Percentiles rank a stretch among this genome's conserved stretches.
phyloP scores from a whole-genome alignment of 805 yeast species.

The Candida dajiaensis region DNA sequence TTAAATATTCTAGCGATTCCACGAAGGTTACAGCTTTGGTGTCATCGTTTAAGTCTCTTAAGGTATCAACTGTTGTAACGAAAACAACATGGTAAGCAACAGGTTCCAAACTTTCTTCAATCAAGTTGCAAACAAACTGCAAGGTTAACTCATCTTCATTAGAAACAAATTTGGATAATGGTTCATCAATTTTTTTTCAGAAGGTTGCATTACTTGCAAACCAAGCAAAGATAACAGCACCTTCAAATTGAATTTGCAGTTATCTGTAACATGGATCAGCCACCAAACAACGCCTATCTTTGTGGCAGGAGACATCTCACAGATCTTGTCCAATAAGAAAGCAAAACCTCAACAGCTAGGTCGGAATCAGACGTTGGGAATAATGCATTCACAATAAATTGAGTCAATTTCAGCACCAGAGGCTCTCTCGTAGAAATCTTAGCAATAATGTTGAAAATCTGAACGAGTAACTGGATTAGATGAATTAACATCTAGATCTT shows the following conservation, averaged over 20 bases:
- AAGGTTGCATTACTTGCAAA: conserved; percentile 68
- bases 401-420: conserved; percentile 75
- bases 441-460: conserved; percentile 57
- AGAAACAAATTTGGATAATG: conserved; percentile 56
- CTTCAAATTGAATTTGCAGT: conserved; percentile 74
- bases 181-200: conserved; percentile 73
- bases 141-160: conserved; percentile 51
- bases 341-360: conserved; percentile 76
- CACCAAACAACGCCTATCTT: conserved; percentile 92
- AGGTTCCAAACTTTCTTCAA: conserved; percentile 31
- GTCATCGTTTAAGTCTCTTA: conserved; percentile 29
- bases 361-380: conserved; percentile 62
- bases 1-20: conserved; percentile 27
- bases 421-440: conserved; percentile 56
- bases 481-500: conserved; percentile 47
- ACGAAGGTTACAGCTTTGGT: conserved; percentile 31
- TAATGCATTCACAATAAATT: conserved; percentile 73
- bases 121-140: conserved; percentile 51
- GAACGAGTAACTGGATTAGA: conserved; percentile 67
- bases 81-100: conserved; percentile 81
- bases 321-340: conserved; percentile 71
- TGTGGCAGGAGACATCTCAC: conserved; percentile 80
- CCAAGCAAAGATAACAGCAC: conserved; percentile 70
- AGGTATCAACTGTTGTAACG: conserved; percentile 56
- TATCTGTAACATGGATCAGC: conserved; percentile 86